Base-by-base conservation (phyloP, 257 asterid genomes). In the Dorcoceras hygrometricum region DNA sequence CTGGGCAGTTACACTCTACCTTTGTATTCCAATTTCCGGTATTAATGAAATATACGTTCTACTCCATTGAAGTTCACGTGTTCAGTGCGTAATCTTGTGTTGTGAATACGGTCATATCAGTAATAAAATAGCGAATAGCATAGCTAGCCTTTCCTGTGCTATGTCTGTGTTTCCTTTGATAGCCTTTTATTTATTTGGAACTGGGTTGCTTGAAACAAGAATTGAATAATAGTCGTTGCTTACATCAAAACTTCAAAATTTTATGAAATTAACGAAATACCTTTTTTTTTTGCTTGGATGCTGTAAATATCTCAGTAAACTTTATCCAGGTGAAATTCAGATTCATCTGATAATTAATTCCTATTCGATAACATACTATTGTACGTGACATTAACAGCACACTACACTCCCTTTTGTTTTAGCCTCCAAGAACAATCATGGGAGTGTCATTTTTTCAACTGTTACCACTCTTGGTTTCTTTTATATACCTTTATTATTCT, bases 381-480 rank as follows among this genome's bases (percentile, higher is more conserved):
- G 59, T 50, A 63, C 63, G 71, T 39, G 60, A 23, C 58, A 65
- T 23, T 73, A 66, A 70, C 46, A 54, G 29, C 4, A 25, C 24
- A 32, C 57, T 51, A 18, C 34, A 34, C 57, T 43, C 55, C 27
- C n/a, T 46, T 74, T 74, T 66, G 22, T 31, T n/a, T 65, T 65
- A 50, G 65, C 68, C 27, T 64, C 48, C 24, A 11, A 23, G 51
- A 71, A 28, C 53, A 31, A 31, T 69, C 57, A 43, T 55, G 26
- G 29, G 65, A 65, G 22, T 53, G 27, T 39, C 22, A 14, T 63
- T 27, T 53, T 62, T 66, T 8, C 34, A 10, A 64, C 65, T 53
- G 59, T 54, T 27, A 43, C 23, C 24, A 19, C 31, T 1, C 18
- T 9, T 1, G 24, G 12, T 53, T 24, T 12, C 8, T 9, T n/a